These are phyloP conservation scores for Aspergillus alliaceus DNA, from an alignment of 2,329 filamentous ascomycete species.

Conservation along the genomic window DNA sequence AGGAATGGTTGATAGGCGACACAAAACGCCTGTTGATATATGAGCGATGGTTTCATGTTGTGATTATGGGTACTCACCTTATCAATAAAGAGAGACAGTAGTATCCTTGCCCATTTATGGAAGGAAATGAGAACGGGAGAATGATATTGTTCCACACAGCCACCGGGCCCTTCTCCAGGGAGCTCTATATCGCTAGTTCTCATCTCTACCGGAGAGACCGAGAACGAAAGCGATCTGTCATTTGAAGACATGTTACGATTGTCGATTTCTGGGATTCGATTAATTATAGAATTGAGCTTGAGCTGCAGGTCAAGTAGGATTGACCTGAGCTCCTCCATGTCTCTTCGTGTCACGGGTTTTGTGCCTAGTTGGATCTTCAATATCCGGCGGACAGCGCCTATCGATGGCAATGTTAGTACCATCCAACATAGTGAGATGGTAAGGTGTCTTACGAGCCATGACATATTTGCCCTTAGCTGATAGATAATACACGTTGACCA, in stretches of 20 bases:
- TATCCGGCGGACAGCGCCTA: slow-evolving; percentile 44
- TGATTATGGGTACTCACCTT: slow-evolving; percentile 31
- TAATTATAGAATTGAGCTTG: slow-evolving; percentile 44
- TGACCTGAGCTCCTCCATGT: slow-evolving; percentile 46
- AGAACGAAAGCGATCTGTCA: slow-evolving; percentile 25
- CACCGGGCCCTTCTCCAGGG: slow-evolving; percentile 35
- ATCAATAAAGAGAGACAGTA: slow-evolving; percentile 46
- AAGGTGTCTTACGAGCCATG: slow-evolving; percentile 41
- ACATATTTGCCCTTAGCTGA: slow-evolving; percentile 46
- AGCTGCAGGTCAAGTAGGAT: slow-evolving; percentile 43
- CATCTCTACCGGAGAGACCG: slow-evolving; percentile 27
- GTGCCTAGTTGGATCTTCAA: slow-evolving; percentile 48
- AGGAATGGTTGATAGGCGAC: slow-evolving; percentile 51
- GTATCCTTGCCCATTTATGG: slow-evolving; percentile 49
- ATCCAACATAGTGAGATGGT: not conserved
- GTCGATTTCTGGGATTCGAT: slow-evolving; percentile 41
- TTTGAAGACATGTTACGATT: slow-evolving; percentile 21
- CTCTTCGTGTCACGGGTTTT: slow-evolving; percentile 41
- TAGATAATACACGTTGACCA: slow-evolving; percentile 46
- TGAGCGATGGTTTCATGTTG: not conserved
- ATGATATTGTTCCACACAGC: slow-evolving; percentile 45
- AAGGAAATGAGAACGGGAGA: slow-evolving; percentile 43
- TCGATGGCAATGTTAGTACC: not conserved
- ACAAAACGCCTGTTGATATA: slow-evolving; percentile 39
- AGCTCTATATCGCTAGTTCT: slow-evolving; percentile 29